These are phyloP conservation scores for Fusarium pseudoanthophilum DNA, from an alignment of 2,329 filamentous ascomycete genomes.

Conservation along the genomic window DNA sequence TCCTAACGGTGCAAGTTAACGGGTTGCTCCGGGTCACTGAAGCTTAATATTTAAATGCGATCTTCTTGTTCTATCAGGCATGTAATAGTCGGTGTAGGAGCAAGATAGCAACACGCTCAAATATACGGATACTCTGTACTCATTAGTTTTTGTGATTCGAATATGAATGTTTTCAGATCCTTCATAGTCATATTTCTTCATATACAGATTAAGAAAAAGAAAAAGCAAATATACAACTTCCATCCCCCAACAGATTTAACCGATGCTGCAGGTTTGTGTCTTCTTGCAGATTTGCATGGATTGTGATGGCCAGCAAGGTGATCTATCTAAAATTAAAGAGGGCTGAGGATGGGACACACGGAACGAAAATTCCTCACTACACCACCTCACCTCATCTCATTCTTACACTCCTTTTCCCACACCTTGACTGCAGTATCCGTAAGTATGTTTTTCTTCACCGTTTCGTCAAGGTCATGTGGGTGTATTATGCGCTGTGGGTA, in stretches of 20 bases:
- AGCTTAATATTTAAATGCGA: neutral
- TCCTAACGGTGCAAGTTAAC: slow-evolving; percentile 19
- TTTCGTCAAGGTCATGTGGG: slow-evolving; percentile 25
- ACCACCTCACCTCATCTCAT: neutral
- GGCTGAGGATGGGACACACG: neutral
- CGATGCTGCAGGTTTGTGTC: neutral
- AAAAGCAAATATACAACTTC: neutral
- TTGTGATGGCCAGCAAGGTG: neutral
- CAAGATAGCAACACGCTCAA: neutral
- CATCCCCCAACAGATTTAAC: neutral
- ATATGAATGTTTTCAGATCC: neutral
- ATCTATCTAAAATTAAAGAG: neutral
- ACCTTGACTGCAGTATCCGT: neutral
- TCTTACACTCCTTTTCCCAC: neutral
- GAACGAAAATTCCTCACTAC: slow-evolving; percentile 1
- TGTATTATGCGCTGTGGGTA: slow-evolving; percentile 19
- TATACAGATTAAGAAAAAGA: neutral
- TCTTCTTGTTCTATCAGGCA: neutral
- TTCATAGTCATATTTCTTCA: neutral
- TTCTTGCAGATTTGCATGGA: slow-evolving; percentile 8
- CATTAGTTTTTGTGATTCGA: neutral
- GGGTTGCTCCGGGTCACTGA: slow-evolving; percentile 19
- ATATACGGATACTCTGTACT: neutral
- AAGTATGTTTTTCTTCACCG: slow-evolving; percentile 17
- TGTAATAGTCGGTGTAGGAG: neutral